Base-by-base conservation (phyloP, 805 yeast species). In the Barnettozyma californica region DNA sequence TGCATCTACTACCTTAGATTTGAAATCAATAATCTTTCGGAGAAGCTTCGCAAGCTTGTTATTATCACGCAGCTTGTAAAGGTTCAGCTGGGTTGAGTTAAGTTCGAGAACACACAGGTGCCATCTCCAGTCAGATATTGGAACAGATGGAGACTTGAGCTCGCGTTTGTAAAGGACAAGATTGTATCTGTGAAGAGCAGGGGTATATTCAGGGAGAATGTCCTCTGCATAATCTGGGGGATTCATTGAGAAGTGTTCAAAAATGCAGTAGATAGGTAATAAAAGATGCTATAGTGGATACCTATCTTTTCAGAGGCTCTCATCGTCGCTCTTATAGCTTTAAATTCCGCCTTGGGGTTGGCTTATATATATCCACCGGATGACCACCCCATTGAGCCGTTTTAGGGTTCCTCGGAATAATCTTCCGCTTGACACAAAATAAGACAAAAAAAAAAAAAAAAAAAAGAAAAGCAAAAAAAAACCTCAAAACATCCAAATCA, bases 1-100 rank as follows among this genome's bases (percentile, higher is more conserved):
- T 11, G 11, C 6, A 18, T 41, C 37, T 26, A 36, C 25, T 2
- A 39, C 26, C 26, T 38, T 43, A 8, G 50, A 26, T 33, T 47
- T 43, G 34, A 43, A 43, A 4, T 47, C 44, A 4, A 47, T 25
- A 9, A 43, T 33, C 29, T 47, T 47, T 20, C 23, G 33, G 27
- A 47, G 11, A 2, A 43, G 5, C 27, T 43, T 47, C 2, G 40
- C 16, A 2, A 47, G 25, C 14, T 23, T 43, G 26, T 31, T 35
- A 8, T 26, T 5, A 16, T 49, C 45, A 4, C 33, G 26, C 2
- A 48, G n/a, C 27, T 49, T 49, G 39, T 49, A 46, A 5, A 49
- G n/a, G 21, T 52, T 52, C 16, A 52, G 20, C 36, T 52, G 54
- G 4, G 54, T 52, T 8, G 54, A 49, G 33, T 52, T 52, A 20